These are phyloP conservation scores for Alternaria gansuensis DNA, from an alignment of 2,329 filamentous ascomycete species.

Conservation along the genomic window DNA sequence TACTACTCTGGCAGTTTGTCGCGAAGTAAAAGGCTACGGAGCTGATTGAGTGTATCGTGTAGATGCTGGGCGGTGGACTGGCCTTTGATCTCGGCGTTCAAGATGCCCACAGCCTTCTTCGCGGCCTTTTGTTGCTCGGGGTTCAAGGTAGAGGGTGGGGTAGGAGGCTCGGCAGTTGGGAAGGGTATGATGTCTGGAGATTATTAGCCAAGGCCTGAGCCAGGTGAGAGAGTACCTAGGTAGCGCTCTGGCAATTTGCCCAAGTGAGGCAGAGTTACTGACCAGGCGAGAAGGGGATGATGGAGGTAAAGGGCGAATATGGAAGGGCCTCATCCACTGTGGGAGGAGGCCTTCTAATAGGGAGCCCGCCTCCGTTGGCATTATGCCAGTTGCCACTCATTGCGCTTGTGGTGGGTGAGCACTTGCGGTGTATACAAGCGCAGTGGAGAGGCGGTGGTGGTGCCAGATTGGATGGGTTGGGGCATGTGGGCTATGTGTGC, in stretches of 20 bases:
- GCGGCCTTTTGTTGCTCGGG: conserved; percentile 60
- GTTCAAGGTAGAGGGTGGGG: conserved; percentile 49
- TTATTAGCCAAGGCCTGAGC: conserved; percentile 32
- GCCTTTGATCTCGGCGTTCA: conserved; percentile 74
- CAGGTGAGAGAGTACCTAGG: conserved; percentile 22
- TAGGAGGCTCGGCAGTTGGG: conserved; percentile 54
- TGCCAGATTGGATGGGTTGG: background rate
- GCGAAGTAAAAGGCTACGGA: conserved; percentile 76
- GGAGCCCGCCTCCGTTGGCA: conserved; percentile 46
- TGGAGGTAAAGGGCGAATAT: conserved; percentile 83
- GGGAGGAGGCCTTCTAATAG: conserved; percentile 54
- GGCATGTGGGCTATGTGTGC: conserved; percentile 22
- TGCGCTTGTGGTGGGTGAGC: conserved; percentile 17
- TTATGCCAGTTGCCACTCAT: conserved; percentile 49
- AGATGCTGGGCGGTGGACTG: conserved; percentile 70
- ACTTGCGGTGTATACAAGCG: conserved; percentile 7
- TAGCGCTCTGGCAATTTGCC: conserved; percentile 10
- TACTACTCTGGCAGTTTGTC: conserved; percentile 76
- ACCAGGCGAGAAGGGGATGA: conserved; percentile 81
- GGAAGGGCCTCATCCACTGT: conserved; percentile 78
- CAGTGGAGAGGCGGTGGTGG: conserved; percentile 10
- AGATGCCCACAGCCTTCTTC: conserved; percentile 66
- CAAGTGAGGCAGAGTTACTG: conserved; percentile 43
- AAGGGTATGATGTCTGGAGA: conserved; percentile 57
- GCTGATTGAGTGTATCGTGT: conserved; percentile 75